Base-by-base conservation (phyloP, 2,329 filamentous ascomycete genomes). In the Phialophora tarda region DNA sequence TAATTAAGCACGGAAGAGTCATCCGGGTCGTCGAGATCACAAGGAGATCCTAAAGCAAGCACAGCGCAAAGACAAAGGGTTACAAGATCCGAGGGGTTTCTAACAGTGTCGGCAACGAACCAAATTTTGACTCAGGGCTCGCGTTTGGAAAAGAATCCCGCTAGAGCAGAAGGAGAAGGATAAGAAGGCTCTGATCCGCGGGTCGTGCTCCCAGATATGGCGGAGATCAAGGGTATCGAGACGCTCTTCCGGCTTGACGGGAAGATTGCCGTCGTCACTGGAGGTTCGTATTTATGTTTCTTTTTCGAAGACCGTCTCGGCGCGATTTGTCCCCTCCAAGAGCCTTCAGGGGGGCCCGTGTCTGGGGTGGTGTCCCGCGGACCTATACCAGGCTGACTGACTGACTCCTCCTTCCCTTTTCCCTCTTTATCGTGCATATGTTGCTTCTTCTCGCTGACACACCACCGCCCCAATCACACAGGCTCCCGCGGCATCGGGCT, bases 401-500 rank as follows among this genome's bases (percentile, higher is more conserved):
- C 8, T 30, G 30, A 10, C 30, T 2, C 30, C 30, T 30, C 1
- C 28, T 28, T 28, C 28, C 28, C 28, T 30, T 30, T 8, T 10
- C 30, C 30, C 8, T 30, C 30, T 10, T 2, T 30, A 10, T 10
- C 30, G 7, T 30, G 10, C 30, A 10, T 10, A 30, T 10, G 8
- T 2, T 10, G 30, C 7, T 30, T 10, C 30, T 30, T 10, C 7
- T 10, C 8, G 30, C 30, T 30, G 30, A 30, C 8, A 30, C 30
- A 30, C 30, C 30, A 30, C 30, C 3, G 8, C 7, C 30, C 28
- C 2, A 10, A 10, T 1, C 38, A 50, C 47, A 14, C 53, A 70
- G 66, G 64, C 34, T 69, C 59, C 44, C 61, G 80, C 78, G 79
- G 59, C 78, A 66, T 66, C 21, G 68, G 68, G 21, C 63, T 68